Evolutionary conservation across 257 asterid genomes (phyloP), one percentile per base, ranked within the genome.

Genomic region (Primulina eburnea): DNA sequence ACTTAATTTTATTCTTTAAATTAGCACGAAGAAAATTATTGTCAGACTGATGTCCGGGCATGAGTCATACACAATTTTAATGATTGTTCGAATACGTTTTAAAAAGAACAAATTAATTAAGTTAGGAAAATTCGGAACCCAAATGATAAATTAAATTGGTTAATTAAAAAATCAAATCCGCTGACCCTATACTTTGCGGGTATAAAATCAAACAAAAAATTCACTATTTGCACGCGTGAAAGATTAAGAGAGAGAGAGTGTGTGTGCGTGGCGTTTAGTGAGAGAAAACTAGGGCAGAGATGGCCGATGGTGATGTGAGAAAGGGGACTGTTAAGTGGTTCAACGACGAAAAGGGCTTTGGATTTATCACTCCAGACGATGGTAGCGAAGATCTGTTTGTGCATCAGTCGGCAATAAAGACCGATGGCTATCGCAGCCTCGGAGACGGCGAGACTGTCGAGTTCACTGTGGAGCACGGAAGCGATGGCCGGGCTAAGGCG

Each of bases 301-400:
- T 80, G 84, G 71, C 84, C 10, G 85, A 69, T 17, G 62, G 67
- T 12, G 77, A 80, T 24, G 72, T 77, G 79, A 71, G 61, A 0
- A 82, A 29, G 82, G 96, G 96, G 0, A 65, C 75, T 0, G 96
- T 90, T 10, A 90, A 90, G 79, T 90, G 96, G 96, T 90, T 90
- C 74, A 84, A 76, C 43, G 92, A 84, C 62, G 88, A 86, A 20
- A 90, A 88, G 64, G 96, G 96, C 0, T 90, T 77, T 43, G 96
- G 96, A 0, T 90, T 90, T 76, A 88, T 90, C 60, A 86, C 92
- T 6, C 96, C 95, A 0, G 86, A 80, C 0, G 95, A 86, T 53
- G 92, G 90, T 4, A 64, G 84, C 33, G 92, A 86, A 2, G 96
- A 90, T 84, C 88, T 87, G 32, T 90, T 90, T 58, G 96, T 90